Percentiles rank a stretch among this genome's conserved stretches.
These are phyloP conservation scores for Linum lewisii DNA, from an alignment of 345 rosid species.

Conservation along the genomic window DNA sequence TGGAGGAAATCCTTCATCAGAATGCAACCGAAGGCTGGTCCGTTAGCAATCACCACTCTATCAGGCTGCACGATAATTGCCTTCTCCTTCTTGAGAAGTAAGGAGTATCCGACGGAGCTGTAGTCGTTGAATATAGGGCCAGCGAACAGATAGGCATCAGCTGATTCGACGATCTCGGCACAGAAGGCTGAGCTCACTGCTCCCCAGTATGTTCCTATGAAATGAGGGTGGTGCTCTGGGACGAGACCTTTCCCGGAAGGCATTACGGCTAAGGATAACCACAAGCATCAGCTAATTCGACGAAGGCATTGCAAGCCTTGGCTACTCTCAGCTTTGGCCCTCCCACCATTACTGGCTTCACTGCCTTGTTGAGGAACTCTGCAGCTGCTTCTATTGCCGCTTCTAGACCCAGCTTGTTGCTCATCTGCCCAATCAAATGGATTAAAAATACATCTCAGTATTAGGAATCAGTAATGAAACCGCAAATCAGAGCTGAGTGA, in stretches of 20 bases:
- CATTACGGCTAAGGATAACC: slow-evolving; percentile 64
- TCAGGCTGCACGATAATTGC: slow-evolving; percentile 68
- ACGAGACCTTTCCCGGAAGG: slow-evolving; percentile 69
- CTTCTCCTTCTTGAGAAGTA: slow-evolving; percentile 80
- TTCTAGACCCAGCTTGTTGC: slow-evolving; percentile 48
- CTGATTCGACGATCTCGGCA: slow-evolving; percentile 77
- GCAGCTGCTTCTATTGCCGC: slow-evolving; percentile 73
- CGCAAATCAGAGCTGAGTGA: too few species aligned
- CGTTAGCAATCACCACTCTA: slow-evolving; percentile 49
- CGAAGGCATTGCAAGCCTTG: slow-evolving; percentile 42
- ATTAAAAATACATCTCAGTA: not conserved
- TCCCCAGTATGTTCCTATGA: slow-evolving; percentile 79
- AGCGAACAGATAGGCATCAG: slow-evolving; percentile 74
- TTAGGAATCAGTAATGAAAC: not conserved
- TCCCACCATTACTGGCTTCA: slow-evolving; percentile 65
- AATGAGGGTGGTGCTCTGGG: slow-evolving; percentile 67
- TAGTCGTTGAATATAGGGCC: slow-evolving; percentile 79
- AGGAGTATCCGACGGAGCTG: slow-evolving; percentile 76
- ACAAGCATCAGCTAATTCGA: slow-evolving; percentile 51
- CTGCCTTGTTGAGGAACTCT: slow-evolving; percentile 66
- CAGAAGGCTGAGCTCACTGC: slow-evolving; percentile 72
- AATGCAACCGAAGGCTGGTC: slow-evolving; percentile 71
- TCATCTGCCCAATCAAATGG: slow-evolving; percentile 27
- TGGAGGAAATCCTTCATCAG: slow-evolving; percentile 64
- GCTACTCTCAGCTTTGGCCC: slow-evolving; percentile 65